Evolutionary conservation across 768 basidiomycete genomes (phyloP), one percentile per base, ranked within the genome.

Genomic region (Holtermanniella nyarrowii): DNA sequence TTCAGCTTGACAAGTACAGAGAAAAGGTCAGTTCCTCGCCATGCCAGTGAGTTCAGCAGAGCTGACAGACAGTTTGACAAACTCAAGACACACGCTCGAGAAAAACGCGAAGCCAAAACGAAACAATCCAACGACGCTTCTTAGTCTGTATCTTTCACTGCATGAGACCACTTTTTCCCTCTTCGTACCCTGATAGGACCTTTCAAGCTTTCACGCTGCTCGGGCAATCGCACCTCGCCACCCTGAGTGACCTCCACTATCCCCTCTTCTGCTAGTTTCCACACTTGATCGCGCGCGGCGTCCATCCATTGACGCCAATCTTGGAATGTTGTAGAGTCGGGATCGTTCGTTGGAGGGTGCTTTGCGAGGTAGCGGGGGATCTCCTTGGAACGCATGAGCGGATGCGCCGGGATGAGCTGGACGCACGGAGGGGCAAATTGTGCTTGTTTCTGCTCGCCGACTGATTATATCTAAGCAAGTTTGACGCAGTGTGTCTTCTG

Each of bases 101-200:
- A 58, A 2, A 69, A 69, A 56, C 56, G 55, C 26, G 63, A 63
- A 37, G 63, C 62, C 3, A 66, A 62, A 47, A 20, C 60, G 10
- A 37, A 37, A 37, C n/a, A n/a, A n/a, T n/a, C n/a, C n/a, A n/a
- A n/a, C n/a, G n/a, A n/a, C 31, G 31, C 31, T 7, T 37, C 31
- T 7, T 7, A 7, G 10, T 7, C 31, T 37, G 10, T 7, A 37
- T 7, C 31, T 37, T 37, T 37, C 16, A 7, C 31, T 7, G 31
- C 31, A 37, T 7, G 10, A 37, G 31, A 7, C 31, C 31, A 37
- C 31, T 37, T 7, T 37, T 37, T 7, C 16, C 31, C 31, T 37
- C 31, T 37, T 7, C 31, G 31, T 7, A 37, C 31, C 16, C 31
- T 7, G 31, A 37, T 37, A 7, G 31, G 31, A 7, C 31, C 31